These are phyloP conservation scores for Torulaspora franciscae DNA, from an alignment of 805 yeast species.

Conservation along the genomic window DNA sequence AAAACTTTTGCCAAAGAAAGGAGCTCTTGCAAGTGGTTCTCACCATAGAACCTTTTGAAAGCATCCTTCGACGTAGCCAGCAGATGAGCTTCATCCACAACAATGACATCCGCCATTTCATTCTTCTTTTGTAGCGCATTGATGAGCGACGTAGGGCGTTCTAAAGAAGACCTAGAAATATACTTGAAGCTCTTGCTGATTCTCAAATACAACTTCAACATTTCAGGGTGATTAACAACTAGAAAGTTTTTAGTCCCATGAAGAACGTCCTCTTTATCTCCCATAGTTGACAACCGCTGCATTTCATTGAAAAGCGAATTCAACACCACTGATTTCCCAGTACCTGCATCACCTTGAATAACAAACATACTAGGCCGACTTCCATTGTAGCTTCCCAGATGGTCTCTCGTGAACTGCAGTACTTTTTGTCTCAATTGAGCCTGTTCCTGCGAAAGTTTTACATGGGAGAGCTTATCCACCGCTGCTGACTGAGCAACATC, in stretches of 20 bases:
- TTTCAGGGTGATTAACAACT: slow-evolving; percentile 46
- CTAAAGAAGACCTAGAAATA: slow-evolving; percentile 37
- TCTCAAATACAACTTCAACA: slow-evolving; percentile 42
- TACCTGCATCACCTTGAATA: slow-evolving; percentile 47
- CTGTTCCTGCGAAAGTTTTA: slow-evolving; percentile 39
- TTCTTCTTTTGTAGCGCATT: slow-evolving; percentile 34
- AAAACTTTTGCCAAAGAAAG: slow-evolving; percentile 38
- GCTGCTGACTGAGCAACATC: slow-evolving; percentile 24
- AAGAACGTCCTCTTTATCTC: slow-evolving; percentile 19
- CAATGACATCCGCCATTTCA: slow-evolving; percentile 36
- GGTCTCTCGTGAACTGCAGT: slow-evolving; percentile 30
- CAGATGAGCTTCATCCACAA: slow-evolving; percentile 46
- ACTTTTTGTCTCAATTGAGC: slow-evolving; percentile 27
- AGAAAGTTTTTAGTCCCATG: slow-evolving; percentile 36
- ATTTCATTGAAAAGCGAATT: slow-evolving; percentile 43
- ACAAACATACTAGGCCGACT: slow-evolving; percentile 36
- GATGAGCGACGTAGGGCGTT: slow-evolving; percentile 44
- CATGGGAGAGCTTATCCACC: slow-evolving; percentile 37
- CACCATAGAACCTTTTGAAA: slow-evolving; percentile 42
- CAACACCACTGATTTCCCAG: slow-evolving; percentile 44
- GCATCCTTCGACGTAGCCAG: slow-evolving; percentile 43
- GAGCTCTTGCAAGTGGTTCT: slow-evolving; percentile 42
- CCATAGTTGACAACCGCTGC: slow-evolving; percentile 31
- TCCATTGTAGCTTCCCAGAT: slow-evolving; percentile 19
- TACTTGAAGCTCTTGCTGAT: slow-evolving; percentile 38